Conservation (phyloP, 768 basidiomycete genomes). For the Suillus americanus region DNA sequence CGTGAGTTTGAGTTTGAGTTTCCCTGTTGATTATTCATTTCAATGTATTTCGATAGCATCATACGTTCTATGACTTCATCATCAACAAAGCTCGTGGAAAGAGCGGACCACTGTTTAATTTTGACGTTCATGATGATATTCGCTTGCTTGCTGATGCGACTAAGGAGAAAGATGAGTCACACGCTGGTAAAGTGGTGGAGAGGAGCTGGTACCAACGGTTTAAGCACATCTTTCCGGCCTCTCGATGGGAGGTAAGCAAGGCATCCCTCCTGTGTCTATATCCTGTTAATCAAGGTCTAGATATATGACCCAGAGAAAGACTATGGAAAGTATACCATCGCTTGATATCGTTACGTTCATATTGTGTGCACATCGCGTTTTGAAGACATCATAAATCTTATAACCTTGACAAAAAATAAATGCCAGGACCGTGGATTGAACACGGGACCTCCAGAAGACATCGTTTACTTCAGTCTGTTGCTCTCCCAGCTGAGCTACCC, state of each 20-base stretch:
- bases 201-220: constrained; percentile 93
- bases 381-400: background rate
- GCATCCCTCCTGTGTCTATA: background rate
- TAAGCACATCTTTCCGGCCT: constrained; percentile 97
- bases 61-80: constrained; percentile 98
- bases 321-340: constrained; percentile 90
- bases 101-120: constrained; percentile 96
- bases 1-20: constrained; percentile 43
- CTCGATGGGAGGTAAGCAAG: constrained; percentile 91
- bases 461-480: constrained; percentile 33
- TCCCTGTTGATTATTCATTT: constrained; percentile 2
- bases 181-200: constrained; percentile 98
- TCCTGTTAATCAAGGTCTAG: constrained; percentile 35
- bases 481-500: constrained; percentile 40
- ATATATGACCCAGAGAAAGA: constrained; percentile 93
- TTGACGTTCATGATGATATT: constrained; percentile 99
- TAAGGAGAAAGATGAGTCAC: constrained; percentile 96
- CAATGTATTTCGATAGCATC: constrained; percentile 57
- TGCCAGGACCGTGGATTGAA: constrained; percentile 47
- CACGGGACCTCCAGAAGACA: constrained; percentile 42
- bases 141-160: constrained; percentile 92
- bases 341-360: constrained; percentile 25
- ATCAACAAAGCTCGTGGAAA: constrained; percentile 98
- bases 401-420: background rate
- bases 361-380: background rate